A percentile compares a stretch with the other conserved stretches of the same genome.
Evolutionary conservation across 306 rosid genomes (phyloP).

Genomic region (Styphnolobium japonicum): DNA sequence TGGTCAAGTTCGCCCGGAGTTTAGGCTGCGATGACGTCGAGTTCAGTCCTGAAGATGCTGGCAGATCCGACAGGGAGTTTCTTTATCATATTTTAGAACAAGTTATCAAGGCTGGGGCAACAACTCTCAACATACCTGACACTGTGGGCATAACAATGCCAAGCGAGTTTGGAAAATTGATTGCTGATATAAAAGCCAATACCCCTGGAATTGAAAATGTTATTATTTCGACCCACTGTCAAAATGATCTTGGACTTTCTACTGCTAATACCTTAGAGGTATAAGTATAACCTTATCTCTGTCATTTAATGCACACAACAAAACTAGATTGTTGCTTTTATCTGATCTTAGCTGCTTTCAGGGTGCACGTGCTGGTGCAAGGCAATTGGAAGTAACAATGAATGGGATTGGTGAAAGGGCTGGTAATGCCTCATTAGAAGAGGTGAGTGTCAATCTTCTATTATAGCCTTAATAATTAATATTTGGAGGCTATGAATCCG

Average conservation of each 20-base stretch:
- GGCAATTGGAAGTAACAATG: constrained; percentile 91
- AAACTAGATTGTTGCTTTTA: neutral
- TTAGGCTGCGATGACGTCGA: constrained; percentile 83
- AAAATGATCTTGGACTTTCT: constrained; percentile 92
- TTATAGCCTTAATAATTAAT: too few species aligned
- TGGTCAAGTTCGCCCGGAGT: constrained; percentile 69
- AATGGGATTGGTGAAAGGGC: constrained; percentile 99
- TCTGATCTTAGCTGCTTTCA: constrained; percentile 31
- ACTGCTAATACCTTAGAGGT: constrained; percentile 89
- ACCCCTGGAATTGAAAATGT: constrained; percentile 80
- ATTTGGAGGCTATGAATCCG: too few species aligned
- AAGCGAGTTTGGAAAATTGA: constrained; percentile 60
- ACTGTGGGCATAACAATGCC: constrained; percentile 86
- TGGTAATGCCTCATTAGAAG: constrained; percentile 94
- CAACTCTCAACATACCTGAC: constrained; percentile 83
- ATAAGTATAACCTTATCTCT: constrained; percentile 4
- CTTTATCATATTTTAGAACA: constrained; percentile 77
- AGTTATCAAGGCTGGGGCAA: constrained; percentile 93
- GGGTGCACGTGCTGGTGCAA: constrained; percentile 95
- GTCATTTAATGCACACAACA: neutral
- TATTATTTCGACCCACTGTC: constrained; percentile 84
- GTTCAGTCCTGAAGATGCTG: constrained; percentile 93
- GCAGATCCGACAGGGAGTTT: constrained; percentile 84
- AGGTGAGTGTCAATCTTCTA: constrained; percentile 43
- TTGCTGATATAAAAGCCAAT: constrained; percentile 73